Percentiles rank a stretch among this genome's conserved stretches.
These are phyloP conservation scores for Lipomyces japonicus DNA, from an alignment of 805 yeast species.

Conservation along the genomic window DNA sequence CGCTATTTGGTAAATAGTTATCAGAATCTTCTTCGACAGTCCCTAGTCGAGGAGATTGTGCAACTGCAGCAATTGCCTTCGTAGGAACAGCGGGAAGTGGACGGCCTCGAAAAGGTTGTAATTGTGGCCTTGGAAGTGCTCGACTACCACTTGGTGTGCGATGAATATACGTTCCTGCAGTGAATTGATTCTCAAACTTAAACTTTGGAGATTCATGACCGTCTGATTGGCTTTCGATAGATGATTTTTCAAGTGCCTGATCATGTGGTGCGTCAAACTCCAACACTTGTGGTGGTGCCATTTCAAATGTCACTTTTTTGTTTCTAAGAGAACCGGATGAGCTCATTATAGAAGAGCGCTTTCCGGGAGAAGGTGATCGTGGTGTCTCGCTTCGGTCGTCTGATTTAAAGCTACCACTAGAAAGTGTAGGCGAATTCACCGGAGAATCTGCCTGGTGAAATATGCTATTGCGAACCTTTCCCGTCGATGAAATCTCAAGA, in stretches of 20 bases:
- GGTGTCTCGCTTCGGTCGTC: background rate
- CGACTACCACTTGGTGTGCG: constrained; percentile 17
- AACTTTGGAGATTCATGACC: constrained; percentile 6
- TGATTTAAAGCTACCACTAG: background rate
- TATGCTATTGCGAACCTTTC: constrained; percentile 13
- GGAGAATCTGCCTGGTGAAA: constrained; percentile 8
- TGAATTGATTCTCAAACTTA: constrained; percentile 9
- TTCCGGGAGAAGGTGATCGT: constrained; percentile 5
- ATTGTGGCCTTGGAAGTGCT: constrained; percentile 9
- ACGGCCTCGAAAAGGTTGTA: constrained; percentile 2
- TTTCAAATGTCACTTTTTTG: constrained; percentile 27
- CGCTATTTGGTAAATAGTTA: background rate
- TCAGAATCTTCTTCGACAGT: constrained; percentile 3
- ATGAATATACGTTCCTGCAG: constrained; percentile 1
- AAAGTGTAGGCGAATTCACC: background rate
- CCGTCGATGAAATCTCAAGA: constrained; percentile 4
- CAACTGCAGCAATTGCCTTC: background rate
- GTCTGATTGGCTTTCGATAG: no score
- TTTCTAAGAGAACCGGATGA: constrained; percentile 17
- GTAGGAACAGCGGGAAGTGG: constrained; percentile 22
- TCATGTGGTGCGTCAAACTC: constrained; percentile 22
- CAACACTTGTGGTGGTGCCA: constrained; percentile 26
- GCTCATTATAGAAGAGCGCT: constrained; percentile 20
- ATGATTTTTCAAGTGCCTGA: no score
- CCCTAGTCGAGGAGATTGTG: background rate